Evolutionary conservation across 768 basidiomycete species (phyloP).

Genomic region (Calvatia gigantea): DNA sequence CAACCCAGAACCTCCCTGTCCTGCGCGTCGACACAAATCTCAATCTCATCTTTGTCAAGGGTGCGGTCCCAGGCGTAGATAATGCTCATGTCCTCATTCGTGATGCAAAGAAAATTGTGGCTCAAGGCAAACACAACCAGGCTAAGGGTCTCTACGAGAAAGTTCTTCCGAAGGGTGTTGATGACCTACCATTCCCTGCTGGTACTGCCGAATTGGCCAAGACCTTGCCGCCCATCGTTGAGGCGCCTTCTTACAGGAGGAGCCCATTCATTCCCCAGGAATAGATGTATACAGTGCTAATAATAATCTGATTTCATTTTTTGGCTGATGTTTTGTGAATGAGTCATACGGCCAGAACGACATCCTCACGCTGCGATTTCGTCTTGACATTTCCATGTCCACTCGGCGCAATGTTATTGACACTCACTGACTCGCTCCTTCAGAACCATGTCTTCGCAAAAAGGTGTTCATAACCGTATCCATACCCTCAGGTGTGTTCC

Average conservation of each 20-base stretch:
- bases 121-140: constrained; percentile 58
- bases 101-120: constrained; percentile 88
- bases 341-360: constrained; percentile 12
- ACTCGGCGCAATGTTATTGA: not conserved
- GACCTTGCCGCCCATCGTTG: constrained; percentile 59
- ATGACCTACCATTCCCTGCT: constrained; percentile 88
- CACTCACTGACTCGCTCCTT: not conserved
- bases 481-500: constrained; percentile 46
- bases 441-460: constrained; percentile 16
- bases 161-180: constrained; percentile 78
- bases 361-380: too few species aligned
- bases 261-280: constrained; percentile 81
- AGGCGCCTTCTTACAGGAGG: constrained; percentile 66
- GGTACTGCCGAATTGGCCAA: constrained; percentile 77
- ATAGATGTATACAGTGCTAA: constrained; percentile 26
- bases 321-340: constrained; percentile 5
- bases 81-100: constrained; percentile 81
- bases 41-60: constrained; percentile 87
- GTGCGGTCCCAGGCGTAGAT: constrained; percentile 88
- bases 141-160: constrained; percentile 72
- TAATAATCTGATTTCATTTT: constrained; percentile 10
- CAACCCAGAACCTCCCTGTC: constrained; percentile 85
- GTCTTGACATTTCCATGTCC: not conserved
- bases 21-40: constrained; percentile 83
- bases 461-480: constrained; percentile 23